These are phyloP conservation scores for Aspergillus brunneoviolaceus DNA, from an alignment of 2,329 filamentous ascomycete species.

Conservation along the genomic window DNA sequence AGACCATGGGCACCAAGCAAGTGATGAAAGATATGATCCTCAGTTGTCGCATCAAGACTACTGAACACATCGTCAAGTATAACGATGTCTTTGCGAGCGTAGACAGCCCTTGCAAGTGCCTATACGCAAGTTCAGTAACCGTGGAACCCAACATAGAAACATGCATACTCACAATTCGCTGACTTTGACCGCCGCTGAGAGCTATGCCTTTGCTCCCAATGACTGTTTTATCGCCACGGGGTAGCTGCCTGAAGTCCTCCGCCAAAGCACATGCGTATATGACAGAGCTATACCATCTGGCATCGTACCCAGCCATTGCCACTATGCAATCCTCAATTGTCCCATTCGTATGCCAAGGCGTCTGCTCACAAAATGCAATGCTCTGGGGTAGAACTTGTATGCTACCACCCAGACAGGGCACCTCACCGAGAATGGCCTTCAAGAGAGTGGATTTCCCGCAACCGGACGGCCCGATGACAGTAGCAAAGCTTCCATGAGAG, in stretches of 20 bases:
- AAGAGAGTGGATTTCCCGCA: conserved; percentile 55
- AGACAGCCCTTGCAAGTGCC: conserved; percentile 55
- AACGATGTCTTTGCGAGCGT: conserved; percentile 49
- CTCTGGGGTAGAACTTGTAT: conserved; percentile 32
- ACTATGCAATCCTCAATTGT: conserved; percentile 44
- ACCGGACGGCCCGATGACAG: conserved; percentile 53
- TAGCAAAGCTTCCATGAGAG: conserved; percentile 46
- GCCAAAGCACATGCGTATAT: conserved; percentile 39
- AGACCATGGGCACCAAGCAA: conserved; percentile 50
- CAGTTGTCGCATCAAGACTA: conserved; percentile 51
- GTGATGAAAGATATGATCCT: conserved; percentile 49
- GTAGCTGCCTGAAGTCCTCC: conserved; percentile 42
- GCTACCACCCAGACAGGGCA: conserved; percentile 34
- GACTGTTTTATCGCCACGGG: conserved; percentile 45
- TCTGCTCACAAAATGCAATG: conserved; percentile 45
- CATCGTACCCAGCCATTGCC: conserved; percentile 37
- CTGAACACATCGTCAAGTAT: conserved; percentile 55
- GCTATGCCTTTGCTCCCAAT: conserved; percentile 54
- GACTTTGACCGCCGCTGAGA: conserved; percentile 55
- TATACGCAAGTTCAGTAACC: conserved; percentile 9
- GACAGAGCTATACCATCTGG: conserved; percentile 39
- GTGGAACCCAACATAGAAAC: not conserved
- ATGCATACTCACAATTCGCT: conserved; percentile 45
- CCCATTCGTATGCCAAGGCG: conserved; percentile 43
- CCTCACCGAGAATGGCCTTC: conserved; percentile 47